Conservation (phyloP, 441 rosid genomes). For the Biscutella laevigata region DNA sequence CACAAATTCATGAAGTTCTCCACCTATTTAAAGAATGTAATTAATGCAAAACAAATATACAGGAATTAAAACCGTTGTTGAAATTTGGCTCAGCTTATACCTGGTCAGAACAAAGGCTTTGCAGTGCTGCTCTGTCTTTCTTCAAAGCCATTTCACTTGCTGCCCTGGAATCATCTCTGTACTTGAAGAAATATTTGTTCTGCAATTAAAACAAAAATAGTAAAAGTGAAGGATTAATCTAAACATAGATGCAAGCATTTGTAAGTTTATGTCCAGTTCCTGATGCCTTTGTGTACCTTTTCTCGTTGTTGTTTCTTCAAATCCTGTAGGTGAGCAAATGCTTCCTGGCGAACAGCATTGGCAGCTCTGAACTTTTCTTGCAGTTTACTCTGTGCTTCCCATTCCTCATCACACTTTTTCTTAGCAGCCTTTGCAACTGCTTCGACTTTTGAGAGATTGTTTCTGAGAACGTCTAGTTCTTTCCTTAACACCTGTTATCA, state of each 20-base stretch:
- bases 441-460: constrained; percentile 46
- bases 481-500: constrained; percentile 47
- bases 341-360: constrained; percentile 55
- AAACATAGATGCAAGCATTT: background rate
- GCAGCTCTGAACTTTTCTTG: constrained; percentile 46
- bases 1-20: constrained; percentile 60
- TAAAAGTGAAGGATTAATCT: constrained; percentile 2
- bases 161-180: constrained; percentile 48
- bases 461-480: constrained; percentile 59
- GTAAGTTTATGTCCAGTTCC: constrained; percentile 4
- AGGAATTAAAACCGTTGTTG: background rate
- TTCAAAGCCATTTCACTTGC: constrained; percentile 52
- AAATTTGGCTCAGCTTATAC: constrained; percentile 30
- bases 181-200: constrained; percentile 51
- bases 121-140: constrained; percentile 49
- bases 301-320: constrained; percentile 50
- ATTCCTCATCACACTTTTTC: constrained; percentile 40
- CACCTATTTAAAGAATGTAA: constrained; percentile 36
- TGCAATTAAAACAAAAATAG: constrained; percentile 28
- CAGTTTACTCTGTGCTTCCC: constrained; percentile 38
- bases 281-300: constrained; percentile 41
- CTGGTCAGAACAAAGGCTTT: constrained; percentile 54
- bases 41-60: constrained; percentile 19
- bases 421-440: constrained; percentile 45
- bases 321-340: constrained; percentile 44